Percentiles rank a stretch among this genome's conserved stretches.
Evolutionary conservation across 2,329 filamentous ascomycete species (phyloP).

Genomic region (Torrubiellomyces zombiae): DNA sequence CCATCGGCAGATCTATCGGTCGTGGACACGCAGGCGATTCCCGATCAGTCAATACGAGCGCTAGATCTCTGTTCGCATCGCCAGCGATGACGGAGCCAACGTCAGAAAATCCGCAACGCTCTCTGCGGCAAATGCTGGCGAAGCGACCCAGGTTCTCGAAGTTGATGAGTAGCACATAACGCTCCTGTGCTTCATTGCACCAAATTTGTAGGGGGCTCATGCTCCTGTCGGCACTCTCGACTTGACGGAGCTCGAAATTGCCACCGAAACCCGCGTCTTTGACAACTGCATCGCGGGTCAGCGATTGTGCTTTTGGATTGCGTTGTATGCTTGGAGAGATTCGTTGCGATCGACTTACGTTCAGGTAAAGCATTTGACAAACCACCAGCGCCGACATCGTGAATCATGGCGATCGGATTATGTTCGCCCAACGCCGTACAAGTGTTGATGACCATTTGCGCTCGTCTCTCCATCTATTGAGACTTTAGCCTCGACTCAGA

Average conservation of each 20-base stretch:
- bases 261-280: slow-evolving; percentile 86
- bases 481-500: no score
- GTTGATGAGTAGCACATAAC: slow-evolving; percentile 84
- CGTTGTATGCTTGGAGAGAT: no score
- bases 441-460: slow-evolving; percentile 95
- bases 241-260: slow-evolving; percentile 81
- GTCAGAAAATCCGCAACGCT: slow-evolving; percentile 83
- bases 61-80: slow-evolving; percentile 46
- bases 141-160: slow-evolving; percentile 66
- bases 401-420: slow-evolving; percentile 91
- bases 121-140: slow-evolving; percentile 51
- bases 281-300: slow-evolving; percentile 33
- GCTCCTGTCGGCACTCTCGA: slow-evolving; percentile 76
- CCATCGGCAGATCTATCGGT: slow-evolving; percentile 81
- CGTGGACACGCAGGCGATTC: slow-evolving; percentile 58
- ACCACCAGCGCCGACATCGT: slow-evolving; percentile 91
- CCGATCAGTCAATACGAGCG: slow-evolving; percentile 65
- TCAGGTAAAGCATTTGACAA: slow-evolving; percentile 62
- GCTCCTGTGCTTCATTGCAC: slow-evolving; percentile 94
- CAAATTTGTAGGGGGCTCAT: slow-evolving; percentile 96
- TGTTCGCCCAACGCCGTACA: slow-evolving; percentile 70
- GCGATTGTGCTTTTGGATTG: no score
- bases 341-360: no score
- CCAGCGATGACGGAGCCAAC: slow-evolving; percentile 60
- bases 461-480: slow-evolving; percentile 60